A percentile compares a stretch with the other conserved stretches of the same genome.
phyloP scores from a whole-genome alignment of 1,139 yeast species.

The Yamadazyma epiphylla region DNA sequence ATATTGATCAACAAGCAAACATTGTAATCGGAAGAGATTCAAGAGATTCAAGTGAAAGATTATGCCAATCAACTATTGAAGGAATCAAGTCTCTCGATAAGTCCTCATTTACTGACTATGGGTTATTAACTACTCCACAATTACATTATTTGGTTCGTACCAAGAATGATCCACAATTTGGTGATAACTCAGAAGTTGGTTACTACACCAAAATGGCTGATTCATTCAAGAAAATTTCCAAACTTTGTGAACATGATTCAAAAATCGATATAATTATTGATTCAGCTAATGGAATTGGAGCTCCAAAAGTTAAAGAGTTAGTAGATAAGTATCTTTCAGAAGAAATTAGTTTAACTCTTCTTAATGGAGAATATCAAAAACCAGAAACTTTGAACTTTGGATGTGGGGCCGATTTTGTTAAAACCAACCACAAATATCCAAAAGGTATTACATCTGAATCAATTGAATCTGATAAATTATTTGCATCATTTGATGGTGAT shows the following conservation, averaged over 20 bases:
- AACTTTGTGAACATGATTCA: slow-evolving; percentile 17
- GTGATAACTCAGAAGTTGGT: slow-evolving; percentile 62
- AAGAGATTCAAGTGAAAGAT: slow-evolving; percentile 70
- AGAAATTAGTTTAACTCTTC: slow-evolving; percentile 42
- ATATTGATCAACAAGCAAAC: slow-evolving; percentile 30
- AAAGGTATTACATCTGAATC: slow-evolving; percentile 37
- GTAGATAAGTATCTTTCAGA: slow-evolving; percentile 38
- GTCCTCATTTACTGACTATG: slow-evolving; percentile 52
- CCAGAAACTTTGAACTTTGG: slow-evolving; percentile 65
- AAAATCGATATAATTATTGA: slow-evolving; percentile 62
- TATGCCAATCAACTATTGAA: slow-evolving; percentile 61
- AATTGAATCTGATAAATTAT: slow-evolving; percentile 43
- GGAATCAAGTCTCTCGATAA: slow-evolving; percentile 53
- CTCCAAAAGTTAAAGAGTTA: slow-evolving; percentile 61
- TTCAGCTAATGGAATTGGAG: slow-evolving; percentile 96
- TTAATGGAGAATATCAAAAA: slow-evolving; percentile 54
- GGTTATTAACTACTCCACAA: slow-evolving; percentile 88
- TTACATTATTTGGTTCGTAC: slow-evolving; percentile 83
- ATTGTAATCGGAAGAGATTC: slow-evolving; percentile 68
- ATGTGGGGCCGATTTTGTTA: slow-evolving; percentile 96
- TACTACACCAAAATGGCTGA: slow-evolving; percentile 63
- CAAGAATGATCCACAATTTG: slow-evolving; percentile 60
- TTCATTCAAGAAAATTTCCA: slow-evolving; percentile 31
- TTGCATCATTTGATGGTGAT: slow-evolving; percentile 93
- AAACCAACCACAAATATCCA: slow-evolving; percentile 82